These are phyloP conservation scores for Podila clonocystis DNA, from an alignment of 192 early-diverging fungal species.

Conservation along the genomic window DNA sequence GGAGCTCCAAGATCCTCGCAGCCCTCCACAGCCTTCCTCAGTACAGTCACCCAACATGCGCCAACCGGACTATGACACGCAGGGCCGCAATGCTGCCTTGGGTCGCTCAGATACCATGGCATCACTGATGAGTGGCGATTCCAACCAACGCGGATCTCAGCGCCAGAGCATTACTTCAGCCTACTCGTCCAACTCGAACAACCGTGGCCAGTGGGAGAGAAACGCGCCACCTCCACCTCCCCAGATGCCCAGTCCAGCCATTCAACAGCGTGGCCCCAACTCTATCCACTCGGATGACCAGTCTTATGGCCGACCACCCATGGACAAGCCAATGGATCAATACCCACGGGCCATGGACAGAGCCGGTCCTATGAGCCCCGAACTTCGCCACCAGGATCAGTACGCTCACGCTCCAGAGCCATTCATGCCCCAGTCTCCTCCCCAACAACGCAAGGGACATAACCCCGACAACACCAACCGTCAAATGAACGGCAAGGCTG, in stretches of 20 bases:
- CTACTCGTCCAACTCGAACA: slow-evolving; percentile 20
- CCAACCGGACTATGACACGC: slow-evolving; percentile 17
- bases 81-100: slow-evolving; percentile 13
- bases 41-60: slow-evolving; percentile 26
- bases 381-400: slow-evolving; percentile 19
- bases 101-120: slow-evolving; percentile 25
- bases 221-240: slow-evolving; percentile 16
- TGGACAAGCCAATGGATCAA: slow-evolving; percentile 13
- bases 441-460: slow-evolving; percentile 5
- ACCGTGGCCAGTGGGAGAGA: slow-evolving; percentile 23
- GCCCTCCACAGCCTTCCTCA: slow-evolving; percentile 10
- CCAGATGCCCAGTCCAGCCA: slow-evolving; percentile 22
- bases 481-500: slow-evolving; percentile 11
- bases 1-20: slow-evolving; percentile 11
- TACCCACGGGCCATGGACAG: slow-evolving; percentile 12
- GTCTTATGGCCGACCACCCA: background rate
- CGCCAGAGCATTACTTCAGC: slow-evolving; percentile 22
- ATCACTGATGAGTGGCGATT: slow-evolving; percentile 13
- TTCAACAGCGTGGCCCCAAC: slow-evolving; percentile 5
- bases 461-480: slow-evolving; percentile 4
- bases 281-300: slow-evolving; percentile 7
- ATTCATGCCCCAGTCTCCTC: background rate
- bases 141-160: slow-evolving; percentile 10
- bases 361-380: slow-evolving; percentile 15
- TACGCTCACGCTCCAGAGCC: background rate